A percentile compares a stretch with the other conserved stretches of the same genome.
phyloP scores from a whole-genome alignment of 106 monocot genomes.

The Alisma plantagoaquatica region DNA sequence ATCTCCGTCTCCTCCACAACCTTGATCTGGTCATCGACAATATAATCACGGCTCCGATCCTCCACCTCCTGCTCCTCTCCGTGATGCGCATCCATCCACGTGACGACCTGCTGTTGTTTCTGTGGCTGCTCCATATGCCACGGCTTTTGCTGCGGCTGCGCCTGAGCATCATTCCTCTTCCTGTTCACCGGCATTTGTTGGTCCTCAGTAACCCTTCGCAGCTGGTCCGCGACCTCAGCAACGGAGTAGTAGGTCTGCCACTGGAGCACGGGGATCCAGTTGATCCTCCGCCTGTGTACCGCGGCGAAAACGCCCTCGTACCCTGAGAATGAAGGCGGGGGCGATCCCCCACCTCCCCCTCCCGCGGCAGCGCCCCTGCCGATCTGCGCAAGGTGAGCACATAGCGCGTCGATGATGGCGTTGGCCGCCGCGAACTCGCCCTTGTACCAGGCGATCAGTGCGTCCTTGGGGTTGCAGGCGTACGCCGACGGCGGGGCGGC shows the following conservation, averaged over 20 bases:
- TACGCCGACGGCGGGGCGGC: slow-evolving; percentile 3
- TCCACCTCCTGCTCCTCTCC: too few species aligned
- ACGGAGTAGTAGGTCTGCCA: slow-evolving; percentile 79
- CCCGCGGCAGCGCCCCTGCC: slow-evolving; percentile 9
- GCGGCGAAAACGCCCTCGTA: slow-evolving; percentile 46
- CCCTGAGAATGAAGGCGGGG: too few species aligned
- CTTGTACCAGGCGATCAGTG: slow-evolving; percentile 62
- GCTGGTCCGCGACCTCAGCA: slow-evolving; percentile 46
- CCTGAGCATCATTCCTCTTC: not conserved
- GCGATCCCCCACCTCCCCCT: too few species aligned
- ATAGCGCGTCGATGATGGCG: slow-evolving; percentile 82
- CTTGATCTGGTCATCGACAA: too few species aligned
- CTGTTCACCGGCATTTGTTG: not conserved
- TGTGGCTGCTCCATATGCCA: too few species aligned
- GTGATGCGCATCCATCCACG: too few species aligned
- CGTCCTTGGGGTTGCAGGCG: slow-evolving; percentile 30
- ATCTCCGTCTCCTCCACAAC: too few species aligned
- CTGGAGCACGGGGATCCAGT: slow-evolving; percentile 84
- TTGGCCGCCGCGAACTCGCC: slow-evolving; percentile 85
- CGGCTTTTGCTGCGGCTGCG: not conserved
- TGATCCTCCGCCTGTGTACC: slow-evolving; percentile 56
- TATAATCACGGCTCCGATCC: too few species aligned
- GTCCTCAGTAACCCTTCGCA: slow-evolving; percentile 27
- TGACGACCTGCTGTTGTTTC: too few species aligned
- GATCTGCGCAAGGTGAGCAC: slow-evolving; percentile 52